Conservation (phyloP, 257 asterid species). For the Petrea volubilis region DNA sequence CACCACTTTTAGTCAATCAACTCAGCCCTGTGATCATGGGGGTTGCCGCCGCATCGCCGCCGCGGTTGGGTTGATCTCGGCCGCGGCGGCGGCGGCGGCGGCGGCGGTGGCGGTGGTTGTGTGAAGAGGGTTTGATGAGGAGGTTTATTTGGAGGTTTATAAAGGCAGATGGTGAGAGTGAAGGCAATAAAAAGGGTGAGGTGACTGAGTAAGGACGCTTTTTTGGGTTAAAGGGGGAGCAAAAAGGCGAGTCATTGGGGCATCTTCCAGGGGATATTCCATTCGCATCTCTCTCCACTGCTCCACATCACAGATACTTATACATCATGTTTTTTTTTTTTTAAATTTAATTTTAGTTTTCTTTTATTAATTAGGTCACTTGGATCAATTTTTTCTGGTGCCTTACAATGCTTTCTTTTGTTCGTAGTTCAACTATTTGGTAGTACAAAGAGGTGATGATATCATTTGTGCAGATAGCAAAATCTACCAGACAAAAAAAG, state of each 20-base stretch:
- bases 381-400: background rate
- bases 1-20: conserved; percentile 30
- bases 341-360: background rate
- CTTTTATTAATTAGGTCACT: background rate
- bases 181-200: conserved; percentile 37
- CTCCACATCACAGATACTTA: conserved; percentile 18
- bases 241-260: conserved; percentile 27
- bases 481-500: background rate
- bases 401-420: background rate
- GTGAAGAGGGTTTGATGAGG: conserved; percentile 45
- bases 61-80: conserved; percentile 6
- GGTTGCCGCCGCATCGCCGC: conserved; percentile 15
- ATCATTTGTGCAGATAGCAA: background rate
- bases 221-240: conserved; percentile 43
- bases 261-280: conserved; percentile 63
- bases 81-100: conserved; percentile 2
- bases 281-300: conserved; percentile 40
- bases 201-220: conserved; percentile 46
- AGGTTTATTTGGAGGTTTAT: conserved; percentile 24
- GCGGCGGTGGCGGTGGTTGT: conserved; percentile 18
- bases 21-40: conserved; percentile 20
- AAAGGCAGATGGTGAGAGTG: conserved; percentile 14
- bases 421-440: background rate
- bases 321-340: too few relatives aligned
- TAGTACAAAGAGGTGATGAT: background rate